Conservation (phyloP, 202 grass and related monocot genomes). For the Musa balbisiana region DNA sequence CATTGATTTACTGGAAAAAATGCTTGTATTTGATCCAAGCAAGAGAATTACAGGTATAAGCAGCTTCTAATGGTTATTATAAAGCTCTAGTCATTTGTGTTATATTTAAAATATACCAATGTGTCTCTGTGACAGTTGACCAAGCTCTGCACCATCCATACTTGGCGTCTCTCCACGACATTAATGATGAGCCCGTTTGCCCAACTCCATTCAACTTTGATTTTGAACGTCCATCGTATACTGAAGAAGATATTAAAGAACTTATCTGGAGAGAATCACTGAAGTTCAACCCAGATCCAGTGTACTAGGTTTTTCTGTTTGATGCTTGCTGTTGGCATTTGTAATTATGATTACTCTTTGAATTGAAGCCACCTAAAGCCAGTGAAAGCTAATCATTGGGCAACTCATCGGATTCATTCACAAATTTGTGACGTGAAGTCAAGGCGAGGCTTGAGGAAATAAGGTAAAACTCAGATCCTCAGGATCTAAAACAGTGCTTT, state of each 20-base stretch:
- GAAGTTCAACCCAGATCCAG: slow-evolving; percentile 91
- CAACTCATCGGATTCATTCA: background rate
- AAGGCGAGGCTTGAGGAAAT: slow-evolving; percentile 5
- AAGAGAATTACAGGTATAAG: slow-evolving; percentile 87
- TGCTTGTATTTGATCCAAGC: slow-evolving; percentile 98
- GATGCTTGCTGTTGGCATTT: background rate
- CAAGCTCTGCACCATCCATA: slow-evolving; percentile 86
- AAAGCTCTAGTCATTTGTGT: background rate
- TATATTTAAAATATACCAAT: background rate
- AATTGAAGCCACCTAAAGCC: background rate
- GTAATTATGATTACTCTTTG: slow-evolving; percentile 8
- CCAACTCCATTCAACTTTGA: slow-evolving; percentile 83
- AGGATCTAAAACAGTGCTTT: background rate
- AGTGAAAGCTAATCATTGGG: background rate
- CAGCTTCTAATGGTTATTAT: background rate
- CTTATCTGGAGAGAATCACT: slow-evolving; percentile 91
- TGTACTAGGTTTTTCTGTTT: slow-evolving; percentile 8
- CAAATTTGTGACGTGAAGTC: background rate
- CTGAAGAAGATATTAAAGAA: slow-evolving; percentile 96
- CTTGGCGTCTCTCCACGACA: slow-evolving; percentile 69
- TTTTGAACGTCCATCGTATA: slow-evolving; percentile 92
- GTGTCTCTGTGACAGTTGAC: slow-evolving; percentile 48
- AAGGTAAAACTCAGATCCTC: background rate
- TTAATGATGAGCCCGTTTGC: slow-evolving; percentile 82
- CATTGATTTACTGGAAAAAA: slow-evolving; percentile 93